Conservation (phyloP, 192 early-diverging fungal genomes). For the Gigaspora rosea region DNA sequence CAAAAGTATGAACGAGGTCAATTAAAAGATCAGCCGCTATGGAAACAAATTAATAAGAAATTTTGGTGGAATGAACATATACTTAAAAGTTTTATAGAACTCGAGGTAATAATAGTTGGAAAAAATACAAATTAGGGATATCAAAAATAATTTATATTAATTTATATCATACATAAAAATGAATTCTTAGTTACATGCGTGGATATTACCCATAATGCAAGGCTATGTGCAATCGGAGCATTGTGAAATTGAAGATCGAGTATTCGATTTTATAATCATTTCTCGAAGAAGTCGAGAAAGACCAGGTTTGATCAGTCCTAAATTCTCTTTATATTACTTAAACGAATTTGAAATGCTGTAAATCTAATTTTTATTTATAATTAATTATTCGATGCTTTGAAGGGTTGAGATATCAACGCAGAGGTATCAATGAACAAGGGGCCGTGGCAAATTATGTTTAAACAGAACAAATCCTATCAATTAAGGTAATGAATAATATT, state of each 20-base stretch:
- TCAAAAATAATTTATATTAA: not conserved
- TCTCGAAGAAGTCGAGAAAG: constrained; percentile 65
- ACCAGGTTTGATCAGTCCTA: constrained; percentile 39
- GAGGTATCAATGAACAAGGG: constrained; percentile 86
- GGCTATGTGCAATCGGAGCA: constrained; percentile 65
- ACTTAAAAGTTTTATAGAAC: constrained; percentile 42
- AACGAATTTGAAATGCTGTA: not conserved
- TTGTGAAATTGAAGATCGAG: constrained; percentile 61
- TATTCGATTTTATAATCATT: constrained; percentile 67
- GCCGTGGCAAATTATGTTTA: constrained; percentile 96
- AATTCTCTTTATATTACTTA: not conserved
- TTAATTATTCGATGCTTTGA: not conserved
- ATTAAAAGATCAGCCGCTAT: constrained; percentile 31
- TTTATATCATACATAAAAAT: not conserved
- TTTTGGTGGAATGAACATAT: constrained; percentile 69
- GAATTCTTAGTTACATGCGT: constrained; percentile 47
- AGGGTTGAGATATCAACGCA: constrained; percentile 85
- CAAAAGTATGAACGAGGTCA: constrained; percentile 33
- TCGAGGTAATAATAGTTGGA: constrained; percentile 39
- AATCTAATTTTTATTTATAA: not conserved
- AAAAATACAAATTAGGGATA: not conserved
- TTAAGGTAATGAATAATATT: constrained; percentile 42
- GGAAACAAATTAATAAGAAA: constrained; percentile 37
- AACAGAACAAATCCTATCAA: constrained; percentile 85
- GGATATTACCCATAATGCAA: constrained; percentile 66